These are phyloP conservation scores for Picea mariana DNA, from an alignment of 83 land plant species.

Conservation along the genomic window DNA sequence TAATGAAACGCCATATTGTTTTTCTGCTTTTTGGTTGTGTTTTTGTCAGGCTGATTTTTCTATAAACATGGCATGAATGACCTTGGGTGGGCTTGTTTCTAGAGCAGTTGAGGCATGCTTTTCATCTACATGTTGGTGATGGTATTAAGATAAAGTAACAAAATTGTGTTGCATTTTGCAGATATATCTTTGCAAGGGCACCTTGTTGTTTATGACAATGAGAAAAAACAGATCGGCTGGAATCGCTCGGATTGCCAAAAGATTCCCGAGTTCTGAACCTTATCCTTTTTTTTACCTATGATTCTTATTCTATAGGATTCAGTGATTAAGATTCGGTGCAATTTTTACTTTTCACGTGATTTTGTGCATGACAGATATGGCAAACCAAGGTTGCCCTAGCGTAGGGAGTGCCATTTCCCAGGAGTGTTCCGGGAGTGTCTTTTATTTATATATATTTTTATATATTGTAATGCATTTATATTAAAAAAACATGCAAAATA, in stretches of 20 bases:
- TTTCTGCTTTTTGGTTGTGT: not conserved
- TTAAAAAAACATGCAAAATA: too few species aligned
- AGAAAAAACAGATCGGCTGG: slow-evolving; percentile 37
- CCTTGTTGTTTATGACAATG: slow-evolving; percentile 36
- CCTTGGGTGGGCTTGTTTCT: not conserved
- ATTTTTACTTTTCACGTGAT: too few species aligned
- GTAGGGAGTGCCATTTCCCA: too few species aligned
- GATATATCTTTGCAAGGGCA: slow-evolving; percentile 32
- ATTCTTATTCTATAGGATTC: not conserved
- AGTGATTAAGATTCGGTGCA: too few species aligned
- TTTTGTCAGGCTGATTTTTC: not conserved
- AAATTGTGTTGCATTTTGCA: slow-evolving; percentile 7
- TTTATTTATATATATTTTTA: too few species aligned
- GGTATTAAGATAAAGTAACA: not conserved
- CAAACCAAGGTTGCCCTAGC: too few species aligned
- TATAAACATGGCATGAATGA: not conserved
- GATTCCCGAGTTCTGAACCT: slow-evolving; percentile 23
- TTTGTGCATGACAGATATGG: too few species aligned
- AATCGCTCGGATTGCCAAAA: slow-evolving; percentile 19
- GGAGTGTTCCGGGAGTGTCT: too few species aligned
- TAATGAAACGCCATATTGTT: slow-evolving; percentile 11
- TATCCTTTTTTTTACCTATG: not conserved
- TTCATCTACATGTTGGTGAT: not conserved
- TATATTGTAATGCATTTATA: too few species aligned
- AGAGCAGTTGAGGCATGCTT: not conserved